Percentiles rank a stretch among this genome's conserved stretches.
Conservation (phyloP, 2,329 filamentous ascomycete genomes). For the Beauveria bassiana region DNA sequence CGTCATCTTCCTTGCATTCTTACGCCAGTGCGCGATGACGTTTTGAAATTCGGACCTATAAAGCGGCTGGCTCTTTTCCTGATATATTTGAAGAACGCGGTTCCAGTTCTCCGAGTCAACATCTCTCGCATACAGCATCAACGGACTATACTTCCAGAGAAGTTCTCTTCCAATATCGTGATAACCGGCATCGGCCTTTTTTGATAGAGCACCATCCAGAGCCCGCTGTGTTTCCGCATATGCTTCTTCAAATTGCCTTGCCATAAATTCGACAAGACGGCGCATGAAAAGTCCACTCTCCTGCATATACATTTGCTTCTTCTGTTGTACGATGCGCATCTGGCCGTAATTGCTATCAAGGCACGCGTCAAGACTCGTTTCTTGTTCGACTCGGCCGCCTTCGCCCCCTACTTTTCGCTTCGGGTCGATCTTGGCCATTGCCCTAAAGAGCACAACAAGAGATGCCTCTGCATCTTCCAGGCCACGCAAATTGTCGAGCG, state of each 20-base stretch:
- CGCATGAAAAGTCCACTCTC: conserved; percentile 72
- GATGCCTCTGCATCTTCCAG: conserved; percentile 71
- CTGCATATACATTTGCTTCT: conserved; percentile 78
- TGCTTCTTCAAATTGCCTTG: conserved; percentile 68
- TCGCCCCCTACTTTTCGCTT: conserved; percentile 52
- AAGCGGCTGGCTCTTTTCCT: conserved; percentile 64
- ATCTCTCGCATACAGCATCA: conserved; percentile 83
- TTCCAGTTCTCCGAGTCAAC: conserved; percentile 78
- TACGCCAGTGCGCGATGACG: conserved; percentile 71
- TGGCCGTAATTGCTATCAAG: conserved; percentile 71
- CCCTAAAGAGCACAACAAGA: conserved; percentile 77
- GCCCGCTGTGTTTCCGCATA: conserved; percentile 62
- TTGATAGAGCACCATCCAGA: conserved; percentile 51
- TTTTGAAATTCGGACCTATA: conserved; percentile 80
- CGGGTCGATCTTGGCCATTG: conserved; percentile 89
- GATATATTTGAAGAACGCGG: conserved; percentile 69
- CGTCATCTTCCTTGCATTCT: conserved; percentile 63
- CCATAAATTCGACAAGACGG: conserved; percentile 74
- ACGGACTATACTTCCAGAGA: conserved; percentile 80
- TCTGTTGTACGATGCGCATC: conserved; percentile 92
- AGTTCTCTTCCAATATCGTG: conserved; percentile 64
- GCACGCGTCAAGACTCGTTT: conserved; percentile 50
- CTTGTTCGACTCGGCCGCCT: conserved; percentile 35
- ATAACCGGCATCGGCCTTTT: conserved; percentile 62
- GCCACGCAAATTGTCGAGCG: conserved; percentile 62